Evolutionary conservation across 2,329 filamentous ascomycete genomes (phyloP).

Genomic region (Pestalotiopsis sp.): DNA sequence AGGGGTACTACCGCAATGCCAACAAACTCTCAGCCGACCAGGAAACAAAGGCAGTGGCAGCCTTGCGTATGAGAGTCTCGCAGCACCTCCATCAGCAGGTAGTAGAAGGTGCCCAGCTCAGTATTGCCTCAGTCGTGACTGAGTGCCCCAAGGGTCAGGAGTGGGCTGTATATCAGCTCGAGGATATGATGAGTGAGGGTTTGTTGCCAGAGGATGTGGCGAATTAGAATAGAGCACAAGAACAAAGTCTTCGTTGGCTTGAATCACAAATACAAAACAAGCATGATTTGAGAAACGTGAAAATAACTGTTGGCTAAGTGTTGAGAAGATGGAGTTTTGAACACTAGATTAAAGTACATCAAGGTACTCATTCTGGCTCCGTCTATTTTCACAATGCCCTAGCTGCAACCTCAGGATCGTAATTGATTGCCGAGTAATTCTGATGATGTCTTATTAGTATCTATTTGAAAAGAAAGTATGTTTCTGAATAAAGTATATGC

Average conservation of each 20-base stretch:
- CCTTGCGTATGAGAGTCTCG: conserved; percentile 21
- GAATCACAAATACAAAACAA: background rate
- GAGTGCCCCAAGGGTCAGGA: conserved; percentile 18
- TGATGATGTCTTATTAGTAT: too few species aligned
- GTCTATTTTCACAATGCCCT: too few species aligned
- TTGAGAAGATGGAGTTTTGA: too few species aligned
- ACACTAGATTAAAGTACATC: too few species aligned
- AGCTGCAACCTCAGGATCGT: too few species aligned
- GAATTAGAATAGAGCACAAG: background rate
- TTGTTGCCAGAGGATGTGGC: conserved; percentile 15
- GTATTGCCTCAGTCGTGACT: conserved; percentile 17
- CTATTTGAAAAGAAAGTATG: background rate
- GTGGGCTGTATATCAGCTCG: conserved; percentile 25
- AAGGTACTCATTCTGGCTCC: too few species aligned
- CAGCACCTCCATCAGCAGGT: conserved; percentile 18
- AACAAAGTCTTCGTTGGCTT: background rate
- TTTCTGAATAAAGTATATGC: background rate
- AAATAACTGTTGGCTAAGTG: too few species aligned
- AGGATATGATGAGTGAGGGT: conserved; percentile 25
- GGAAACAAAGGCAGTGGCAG: conserved; percentile 22
- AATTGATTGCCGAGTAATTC: too few species aligned
- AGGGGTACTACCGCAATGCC: conserved; percentile 35
- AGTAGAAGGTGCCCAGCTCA: conserved; percentile 8
- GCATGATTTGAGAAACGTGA: background rate
- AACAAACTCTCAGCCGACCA: conserved; percentile 22